Conservation (phyloP, 495 filamentous ascomycete genomes). For the Zalerion maritima region DNA sequence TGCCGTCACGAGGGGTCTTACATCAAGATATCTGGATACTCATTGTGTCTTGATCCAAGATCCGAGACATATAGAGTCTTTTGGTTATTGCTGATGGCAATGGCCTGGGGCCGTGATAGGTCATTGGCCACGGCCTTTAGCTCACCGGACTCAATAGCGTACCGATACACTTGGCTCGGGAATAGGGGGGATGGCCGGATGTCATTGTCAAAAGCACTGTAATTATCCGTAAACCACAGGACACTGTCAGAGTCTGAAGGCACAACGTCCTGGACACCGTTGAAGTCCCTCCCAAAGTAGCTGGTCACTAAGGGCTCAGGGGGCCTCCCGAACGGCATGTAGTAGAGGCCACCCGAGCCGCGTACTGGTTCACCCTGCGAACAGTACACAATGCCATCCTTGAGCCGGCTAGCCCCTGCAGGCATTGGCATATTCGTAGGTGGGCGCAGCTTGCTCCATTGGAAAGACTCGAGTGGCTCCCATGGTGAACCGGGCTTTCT, state of each 20-base stretch:
- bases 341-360: constrained; percentile 34
- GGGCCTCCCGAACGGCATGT: constrained; percentile 24
- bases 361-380: constrained; percentile 32
- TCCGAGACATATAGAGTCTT: constrained; percentile 28
- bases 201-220: constrained; percentile 24
- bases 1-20: neutral
- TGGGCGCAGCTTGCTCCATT: constrained; percentile 31
- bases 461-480: constrained; percentile 9
- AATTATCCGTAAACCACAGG: constrained; percentile 37
- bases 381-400: constrained; percentile 28
- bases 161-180: constrained; percentile 33
- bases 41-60: neutral
- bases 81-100: constrained; percentile 25
- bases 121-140: constrained; percentile 30
- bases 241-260: constrained; percentile 18
- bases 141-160: constrained; percentile 13
- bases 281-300: constrained; percentile 29
- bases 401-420: constrained; percentile 27
- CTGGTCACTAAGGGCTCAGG: constrained; percentile 24
- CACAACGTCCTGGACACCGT: constrained; percentile 30
- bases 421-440: constrained; percentile 37
- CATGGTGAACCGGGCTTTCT: constrained; percentile 10
- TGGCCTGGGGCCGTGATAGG: constrained; percentile 25
- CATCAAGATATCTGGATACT: neutral
- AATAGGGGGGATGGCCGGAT: constrained; percentile 27